Base-by-base conservation (phyloP, 2,329 filamentous ascomycete species). In the Ascomycota sp. region DNA sequence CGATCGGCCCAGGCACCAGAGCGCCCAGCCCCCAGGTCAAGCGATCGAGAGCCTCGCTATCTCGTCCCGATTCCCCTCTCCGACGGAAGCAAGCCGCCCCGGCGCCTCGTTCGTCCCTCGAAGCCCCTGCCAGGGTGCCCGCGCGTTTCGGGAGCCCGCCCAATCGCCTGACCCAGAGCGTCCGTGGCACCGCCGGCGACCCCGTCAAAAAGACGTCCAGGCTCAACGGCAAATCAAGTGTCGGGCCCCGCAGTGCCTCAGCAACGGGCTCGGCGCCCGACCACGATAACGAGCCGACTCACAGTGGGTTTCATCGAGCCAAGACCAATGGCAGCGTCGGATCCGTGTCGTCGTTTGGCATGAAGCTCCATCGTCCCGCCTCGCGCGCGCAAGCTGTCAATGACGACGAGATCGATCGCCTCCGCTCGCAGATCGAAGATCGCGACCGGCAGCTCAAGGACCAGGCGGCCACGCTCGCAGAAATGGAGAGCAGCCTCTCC, bases 401-500 rank as follows among this genome's bases (percentile, higher is more conserved):
- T 38, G 76, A 77, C 26, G 74, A 77, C 30, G 80, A 92, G 49
- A 53, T 91, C 7, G 73, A 77, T 43, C 65, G 71, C 26, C 61
- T 98, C 25, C 73, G 70, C 39, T 58, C 63, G 29, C 70, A 86
- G 51, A 63, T 95, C 13, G 73, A 83, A 41, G 83, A 92, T 39
- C 74, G 82, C 25, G 83, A 95, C 43, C 71, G 66, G 41, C 81
- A 92, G 50, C 59, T 98, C n/a, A 76, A 75, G 44, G 89, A 93
- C 30, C 89, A 98, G 52, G 74, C 81, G 2, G 61, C 70, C 5
- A 80, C 76, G 12, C 57, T 98, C 34, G 66, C 73, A 10, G 89
- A 98, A 43, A 93, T 98, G 76, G 86, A 98, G 49, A 69, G 66
- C 38, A 86, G 76, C 40, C 59, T 93, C 32, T 72, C 72, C n/a